Percentiles rank a stretch among this genome's conserved stretches.
Conservation (phyloP, 2,329 filamentous ascomycete species). For the Magnaporthales sp. region DNA sequence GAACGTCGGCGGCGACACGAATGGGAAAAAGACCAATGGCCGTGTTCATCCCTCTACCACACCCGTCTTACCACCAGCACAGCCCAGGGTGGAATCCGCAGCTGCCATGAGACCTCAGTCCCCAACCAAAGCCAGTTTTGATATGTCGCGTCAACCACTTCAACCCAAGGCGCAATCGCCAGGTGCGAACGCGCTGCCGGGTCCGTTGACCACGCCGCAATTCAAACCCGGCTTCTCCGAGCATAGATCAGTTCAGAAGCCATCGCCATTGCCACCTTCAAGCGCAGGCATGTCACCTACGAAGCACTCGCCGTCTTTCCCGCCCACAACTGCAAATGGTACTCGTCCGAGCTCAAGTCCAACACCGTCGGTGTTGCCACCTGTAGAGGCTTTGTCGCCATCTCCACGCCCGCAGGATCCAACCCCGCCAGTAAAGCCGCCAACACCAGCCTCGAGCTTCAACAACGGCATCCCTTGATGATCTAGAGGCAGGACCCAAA, state of each 20-base stretch:
- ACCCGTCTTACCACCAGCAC: conserved; percentile 7
- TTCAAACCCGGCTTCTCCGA: conserved; percentile 11
- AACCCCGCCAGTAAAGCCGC: conserved; percentile 49
- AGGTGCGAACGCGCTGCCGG: neutral
- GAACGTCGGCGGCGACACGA: neutral
- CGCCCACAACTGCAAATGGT: conserved; percentile 18
- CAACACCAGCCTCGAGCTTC: conserved; percentile 6
- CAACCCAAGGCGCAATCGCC: neutral
- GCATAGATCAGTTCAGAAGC: conserved; percentile 18
- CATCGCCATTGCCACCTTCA: conserved; percentile 32
- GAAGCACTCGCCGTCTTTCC: conserved; percentile 40
- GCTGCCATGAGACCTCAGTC: neutral
- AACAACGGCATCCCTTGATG: neutral
- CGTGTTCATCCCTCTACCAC: conserved; percentile 7
- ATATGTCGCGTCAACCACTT: neutral
- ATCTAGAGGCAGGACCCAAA: neutral
- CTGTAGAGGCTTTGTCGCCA: conserved; percentile 47
- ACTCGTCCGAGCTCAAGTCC: conserved; percentile 20
- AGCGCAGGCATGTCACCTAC: conserved; percentile 41
- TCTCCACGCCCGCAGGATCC: conserved; percentile 47
- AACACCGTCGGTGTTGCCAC: conserved; percentile 43
- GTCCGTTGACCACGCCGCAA: conserved; percentile 1
- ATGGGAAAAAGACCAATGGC: conserved; percentile 4
- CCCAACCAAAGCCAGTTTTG: neutral
- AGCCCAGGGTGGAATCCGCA: neutral